phyloP scores from a whole-genome alignment of 1,284 basidiomycete genomes.

The Hemileccinum hortonii region DNA sequence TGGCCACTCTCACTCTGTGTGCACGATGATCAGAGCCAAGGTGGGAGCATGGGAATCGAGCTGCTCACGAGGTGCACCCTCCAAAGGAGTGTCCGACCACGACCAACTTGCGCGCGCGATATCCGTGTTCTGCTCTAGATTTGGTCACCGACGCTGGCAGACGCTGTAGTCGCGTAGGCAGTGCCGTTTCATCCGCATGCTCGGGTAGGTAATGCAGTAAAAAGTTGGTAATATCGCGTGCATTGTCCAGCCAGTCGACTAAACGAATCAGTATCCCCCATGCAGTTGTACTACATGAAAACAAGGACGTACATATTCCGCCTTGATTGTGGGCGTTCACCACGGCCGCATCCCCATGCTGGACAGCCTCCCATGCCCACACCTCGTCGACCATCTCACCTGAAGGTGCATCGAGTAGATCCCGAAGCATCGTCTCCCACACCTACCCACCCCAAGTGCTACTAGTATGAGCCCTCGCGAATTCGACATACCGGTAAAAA shows the following conservation, averaged over 20 bases:
- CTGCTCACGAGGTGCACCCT: slow-evolving; percentile 64
- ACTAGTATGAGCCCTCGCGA: not conserved
- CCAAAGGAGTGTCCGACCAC: slow-evolving; percentile 83
- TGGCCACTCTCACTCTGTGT: slow-evolving; percentile 56
- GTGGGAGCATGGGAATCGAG: not conserved
- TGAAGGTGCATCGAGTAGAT: slow-evolving; percentile 44
- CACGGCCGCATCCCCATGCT: slow-evolving; percentile 74
- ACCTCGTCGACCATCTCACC: slow-evolving; percentile 61
- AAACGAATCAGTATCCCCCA: not conserved
- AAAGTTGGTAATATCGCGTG: slow-evolving; percentile 75
- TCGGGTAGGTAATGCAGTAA: slow-evolving; percentile 58
- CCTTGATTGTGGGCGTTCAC: slow-evolving; percentile 59
- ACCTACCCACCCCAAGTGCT: slow-evolving; percentile 39
- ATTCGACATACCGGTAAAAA: not conserved
- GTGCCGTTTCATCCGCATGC: slow-evolving; percentile 24
- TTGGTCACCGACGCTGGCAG: slow-evolving; percentile 43
- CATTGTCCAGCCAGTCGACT: slow-evolving; percentile 72
- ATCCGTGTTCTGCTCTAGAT: slow-evolving; percentile 44
- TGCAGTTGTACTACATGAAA: not conserved
- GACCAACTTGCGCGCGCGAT: slow-evolving; percentile 51
- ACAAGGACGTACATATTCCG: slow-evolving; percentile 47
- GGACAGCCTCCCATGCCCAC: slow-evolving; percentile 76
- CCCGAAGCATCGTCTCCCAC: slow-evolving; percentile 63
- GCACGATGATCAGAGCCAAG: not conserved
- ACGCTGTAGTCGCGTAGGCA: slow-evolving; percentile 53